A percentile compares a stretch with the other conserved stretches of the same genome.
These are phyloP conservation scores for Arabidopsis hybrid DNA, from an alignment of 441 rosid genomes.

Conservation along the genomic window DNA sequence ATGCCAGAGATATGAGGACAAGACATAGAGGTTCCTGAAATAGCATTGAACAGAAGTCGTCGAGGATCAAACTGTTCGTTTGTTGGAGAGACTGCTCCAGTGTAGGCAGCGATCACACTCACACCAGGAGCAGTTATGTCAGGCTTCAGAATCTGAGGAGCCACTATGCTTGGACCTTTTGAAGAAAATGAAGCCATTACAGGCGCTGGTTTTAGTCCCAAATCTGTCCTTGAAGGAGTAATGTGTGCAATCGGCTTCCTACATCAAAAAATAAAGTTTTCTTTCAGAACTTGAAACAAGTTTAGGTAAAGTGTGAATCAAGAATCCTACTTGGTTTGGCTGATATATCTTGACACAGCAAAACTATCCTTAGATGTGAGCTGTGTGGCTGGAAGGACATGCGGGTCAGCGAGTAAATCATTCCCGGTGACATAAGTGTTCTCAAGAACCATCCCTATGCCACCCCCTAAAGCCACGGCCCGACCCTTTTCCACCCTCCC, in stretches of 20 bases:
- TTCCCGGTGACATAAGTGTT: slow-evolving; percentile 45
- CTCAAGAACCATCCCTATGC: slow-evolving; percentile 64
- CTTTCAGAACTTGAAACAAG: neutral
- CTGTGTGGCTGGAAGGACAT: slow-evolving; percentile 68
- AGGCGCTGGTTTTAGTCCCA: slow-evolving; percentile 59
- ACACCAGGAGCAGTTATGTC: slow-evolving; percentile 76
- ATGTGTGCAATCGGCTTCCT: slow-evolving; percentile 59
- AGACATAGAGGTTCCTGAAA: slow-evolving; percentile 77
- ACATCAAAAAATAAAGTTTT: neutral
- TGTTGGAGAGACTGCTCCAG: slow-evolving; percentile 59
- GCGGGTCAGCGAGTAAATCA: slow-evolving; percentile 56
- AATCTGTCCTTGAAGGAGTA: slow-evolving; percentile 48
- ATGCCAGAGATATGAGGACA: slow-evolving; percentile 74
- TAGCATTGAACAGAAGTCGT: slow-evolving; percentile 50
- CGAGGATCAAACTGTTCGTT: slow-evolving; percentile 55
- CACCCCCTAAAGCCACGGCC: slow-evolving; percentile 58
- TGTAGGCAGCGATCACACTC: slow-evolving; percentile 65
- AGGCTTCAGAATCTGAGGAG: slow-evolving; percentile 68
- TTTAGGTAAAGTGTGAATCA: neutral
- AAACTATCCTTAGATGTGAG: slow-evolving; percentile 52
- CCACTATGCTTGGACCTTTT: slow-evolving; percentile 59
- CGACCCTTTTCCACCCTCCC: slow-evolving; percentile 55
- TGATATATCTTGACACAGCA: slow-evolving; percentile 49
- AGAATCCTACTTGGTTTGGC: slow-evolving; percentile 54
- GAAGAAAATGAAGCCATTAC: slow-evolving; percentile 68